Evolutionary conservation across 1,284 basidiomycete genomes (phyloP).

Genomic region (Quambalaria eucalypti): DNA sequence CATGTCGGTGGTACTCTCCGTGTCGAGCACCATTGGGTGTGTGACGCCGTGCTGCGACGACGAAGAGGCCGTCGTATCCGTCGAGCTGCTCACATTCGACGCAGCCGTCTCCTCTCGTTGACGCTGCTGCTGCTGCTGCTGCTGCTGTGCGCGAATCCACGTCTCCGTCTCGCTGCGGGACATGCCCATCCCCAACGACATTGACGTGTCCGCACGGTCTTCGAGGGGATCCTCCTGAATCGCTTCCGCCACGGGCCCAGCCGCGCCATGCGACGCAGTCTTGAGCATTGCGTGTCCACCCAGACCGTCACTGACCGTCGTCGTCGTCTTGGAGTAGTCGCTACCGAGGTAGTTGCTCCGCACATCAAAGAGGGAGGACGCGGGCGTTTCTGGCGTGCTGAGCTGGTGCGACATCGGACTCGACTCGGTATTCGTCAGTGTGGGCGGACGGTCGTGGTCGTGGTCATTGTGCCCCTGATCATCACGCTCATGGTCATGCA

Average conservation of each 20-base stretch:
- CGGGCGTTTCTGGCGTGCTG: conserved; percentile 23
- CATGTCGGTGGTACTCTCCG: too few species aligned
- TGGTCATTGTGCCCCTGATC: too few species aligned
- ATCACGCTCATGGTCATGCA: too few species aligned
- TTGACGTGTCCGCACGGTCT: conserved; percentile 1
- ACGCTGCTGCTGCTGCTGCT: neutral
- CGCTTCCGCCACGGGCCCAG: neutral
- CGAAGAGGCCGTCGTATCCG: too few species aligned
- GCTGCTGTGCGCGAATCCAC: conserved; percentile 7
- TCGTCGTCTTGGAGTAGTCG: conserved; percentile 4
- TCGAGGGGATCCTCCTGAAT: neutral
- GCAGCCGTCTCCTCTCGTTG: too few species aligned
- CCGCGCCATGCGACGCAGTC: neutral
- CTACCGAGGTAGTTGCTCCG: neutral
- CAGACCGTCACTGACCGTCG: conserved; percentile 8
- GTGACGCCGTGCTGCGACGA: too few species aligned
- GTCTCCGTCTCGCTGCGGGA: conserved; percentile 10
- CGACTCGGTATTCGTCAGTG: conserved; percentile 9
- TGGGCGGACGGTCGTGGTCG: too few species aligned
- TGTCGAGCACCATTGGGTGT: too few species aligned
- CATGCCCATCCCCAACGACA: conserved; percentile 11
- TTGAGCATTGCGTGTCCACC: neutral
- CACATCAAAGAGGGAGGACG: conserved; percentile 26
- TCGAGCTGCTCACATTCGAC: too few species aligned
- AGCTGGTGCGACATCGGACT: conserved; percentile 12